Base-by-base conservation (phyloP, 371 early-diverging fungal species). In the Mucor ambiguus region DNA sequence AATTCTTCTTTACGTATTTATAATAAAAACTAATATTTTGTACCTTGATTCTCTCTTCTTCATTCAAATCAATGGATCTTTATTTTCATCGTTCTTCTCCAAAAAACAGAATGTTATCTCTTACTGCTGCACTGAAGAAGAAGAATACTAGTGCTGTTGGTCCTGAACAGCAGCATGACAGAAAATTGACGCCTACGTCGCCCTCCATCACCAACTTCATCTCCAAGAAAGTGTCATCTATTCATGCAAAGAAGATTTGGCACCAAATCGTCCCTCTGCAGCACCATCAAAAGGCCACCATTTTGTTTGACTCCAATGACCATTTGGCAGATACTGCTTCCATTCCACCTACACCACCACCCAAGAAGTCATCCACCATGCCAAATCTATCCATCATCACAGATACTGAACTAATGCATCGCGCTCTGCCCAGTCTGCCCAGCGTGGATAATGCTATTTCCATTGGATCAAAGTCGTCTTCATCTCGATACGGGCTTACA, bases 31-130 rank as follows among this genome's bases (percentile, higher is more conserved):
- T 30, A 60, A 35, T 61, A 32, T 61, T 61, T 37, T 35, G 28
- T 67, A n/a, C 24, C 66, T 62, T 62, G 14, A 32, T 37, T 52
- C 26, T 60, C 22, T 63, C 37, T 29, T 29, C 28, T 35, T 52
- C 16, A 18, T 63, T 52, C 10, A 29, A 60, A 61, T 57, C 46
- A 67, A 67, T 67, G 62, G 62, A 67, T 11, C 46, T 62, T 28
- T 62, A 67, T 57, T 67, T 67, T 57, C 67, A 61, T 37, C 32
- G 57, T 67, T 61, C 62, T 62, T 61, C 62, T 10, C 61, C 61
- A 57, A 64, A 48, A 26, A 44, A 64, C 26, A 58, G 28, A 64
- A 57, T 46, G 57, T 35, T 44, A 30, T 41, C 35, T 16, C 44
- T 44, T 22, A 22, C 33, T 37, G 14, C 33, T 26, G 48, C 63